Base-by-base conservation (phyloP, 2,329 filamentous ascomycete species). In the Fusarium sp. region DNA sequence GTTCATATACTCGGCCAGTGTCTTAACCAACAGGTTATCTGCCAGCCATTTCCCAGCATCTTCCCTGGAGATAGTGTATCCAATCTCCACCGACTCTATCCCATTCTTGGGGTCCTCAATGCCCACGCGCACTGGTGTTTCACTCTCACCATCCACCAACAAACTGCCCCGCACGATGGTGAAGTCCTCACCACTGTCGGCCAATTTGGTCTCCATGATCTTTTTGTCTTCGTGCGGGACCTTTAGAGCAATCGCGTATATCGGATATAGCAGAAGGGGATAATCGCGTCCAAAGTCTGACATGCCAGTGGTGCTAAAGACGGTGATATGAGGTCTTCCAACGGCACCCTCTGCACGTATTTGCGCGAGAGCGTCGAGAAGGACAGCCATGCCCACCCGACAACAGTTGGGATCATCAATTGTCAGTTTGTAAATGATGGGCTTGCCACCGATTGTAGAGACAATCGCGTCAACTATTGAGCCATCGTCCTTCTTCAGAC, bases 401-500 rank as follows among this genome's bases (percentile, higher is more conserved):
- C 87, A 90, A 29, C 89, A 82, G 17, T 81, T 72, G 1, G 85
- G 83, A 71, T 89, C 85, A 64, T 85, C 82, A 29, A 84, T 75
- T 4, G 73, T 78, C 62, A 84, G 71, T 39, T 77, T 82, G 55
- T 75, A 56, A 38, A 82, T 76, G 42, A 74, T 70, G 64, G 74
- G 71, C 25, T 73, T 72, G 29, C 77, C 80, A 62, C 88, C 88
- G 71, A 90, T 83, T 62, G 83, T 83, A 62, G 80, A 86, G 62
- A 88, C 74, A 41, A 90, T 75, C 5, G 78, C 76, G 71, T 87
- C 84, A 10, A 86, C 85, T 1, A 85, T 72, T 10, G 67, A 65
- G 6, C 79, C 72, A 42, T 77, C 68, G 7, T 75, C 27, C 9
- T 70, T 76, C 20, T 75, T 60, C 10, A 89, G 77, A 45, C 81